Conservation (phyloP, 495 filamentous ascomycete genomes). For the Margaritispora aquatica region DNA sequence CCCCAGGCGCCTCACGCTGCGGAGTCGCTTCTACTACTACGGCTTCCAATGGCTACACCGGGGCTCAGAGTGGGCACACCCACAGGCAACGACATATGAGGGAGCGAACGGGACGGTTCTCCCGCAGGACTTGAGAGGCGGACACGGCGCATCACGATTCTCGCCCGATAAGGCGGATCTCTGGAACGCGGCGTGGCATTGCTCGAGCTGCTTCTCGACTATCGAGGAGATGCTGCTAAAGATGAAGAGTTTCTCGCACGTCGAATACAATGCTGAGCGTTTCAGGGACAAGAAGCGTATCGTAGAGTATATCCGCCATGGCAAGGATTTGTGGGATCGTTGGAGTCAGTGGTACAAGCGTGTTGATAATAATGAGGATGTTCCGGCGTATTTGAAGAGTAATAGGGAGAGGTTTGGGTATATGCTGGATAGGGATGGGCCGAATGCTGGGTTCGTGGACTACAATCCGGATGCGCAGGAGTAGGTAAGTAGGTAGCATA, state of each 20-base stretch:
- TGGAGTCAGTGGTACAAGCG: constrained; percentile 26
- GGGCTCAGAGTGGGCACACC: constrained; percentile 34
- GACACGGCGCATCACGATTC: constrained; percentile 13
- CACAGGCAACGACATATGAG: constrained; percentile 34
- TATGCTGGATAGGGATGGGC: constrained; percentile 29
- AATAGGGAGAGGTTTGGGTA: constrained; percentile 25
- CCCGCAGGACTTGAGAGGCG: constrained; percentile 31
- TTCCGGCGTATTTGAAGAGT: constrained; percentile 26
- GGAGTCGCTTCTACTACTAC: constrained; percentile 36
- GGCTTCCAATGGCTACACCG: constrained; percentile 39
- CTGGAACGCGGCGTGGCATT: constrained; percentile 37
- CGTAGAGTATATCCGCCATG: constrained; percentile 30
- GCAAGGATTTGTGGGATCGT: constrained; percentile 33
- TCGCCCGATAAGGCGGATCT: constrained; percentile 13
- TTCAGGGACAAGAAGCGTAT: constrained; percentile 28
- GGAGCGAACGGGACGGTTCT: constrained; percentile 29
- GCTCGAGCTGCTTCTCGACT: constrained; percentile 32
- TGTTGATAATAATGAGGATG: constrained; percentile 26
- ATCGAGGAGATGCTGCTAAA: constrained; percentile 35
- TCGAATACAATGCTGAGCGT: constrained; percentile 27
- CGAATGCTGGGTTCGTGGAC: constrained; percentile 29
- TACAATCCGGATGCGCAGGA: constrained; percentile 9
- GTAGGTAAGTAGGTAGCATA: no score
- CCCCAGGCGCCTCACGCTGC: constrained; percentile 31
- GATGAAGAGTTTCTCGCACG: constrained; percentile 36